phyloP scores from a whole-genome alignment of 73 alveolate species.

The Paramecium pentaurelia region DNA sequence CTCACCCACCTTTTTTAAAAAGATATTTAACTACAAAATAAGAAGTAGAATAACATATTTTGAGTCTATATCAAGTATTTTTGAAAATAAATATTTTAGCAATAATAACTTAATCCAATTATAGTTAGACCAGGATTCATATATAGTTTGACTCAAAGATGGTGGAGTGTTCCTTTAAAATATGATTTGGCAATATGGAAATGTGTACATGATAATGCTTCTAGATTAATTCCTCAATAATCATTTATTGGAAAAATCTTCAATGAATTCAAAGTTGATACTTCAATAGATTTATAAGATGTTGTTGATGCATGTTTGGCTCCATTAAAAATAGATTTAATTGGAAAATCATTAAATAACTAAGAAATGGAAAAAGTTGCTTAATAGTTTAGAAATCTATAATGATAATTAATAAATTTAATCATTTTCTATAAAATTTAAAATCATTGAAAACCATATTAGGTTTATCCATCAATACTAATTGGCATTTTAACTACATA shows the following conservation, averaged over 20 bases:
- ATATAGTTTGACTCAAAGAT: slow-evolving; percentile 44
- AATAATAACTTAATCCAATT: background rate
- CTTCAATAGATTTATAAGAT: slow-evolving; percentile 6
- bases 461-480: background rate
- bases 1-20: slow-evolving; percentile 53
- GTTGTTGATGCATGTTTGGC: slow-evolving; percentile 33
- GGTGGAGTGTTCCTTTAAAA: slow-evolving; percentile 56
- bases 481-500: slow-evolving; percentile 29
- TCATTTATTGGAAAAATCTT: background rate
- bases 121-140: slow-evolving; percentile 55
- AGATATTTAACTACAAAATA: slow-evolving; percentile 55
- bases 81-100: background rate
- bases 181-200: slow-evolving; percentile 20
- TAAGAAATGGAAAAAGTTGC: slow-evolving; percentile 26
- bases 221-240: background rate
- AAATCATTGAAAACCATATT: slow-evolving; percentile 5
- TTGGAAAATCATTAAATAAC: slow-evolving; percentile 25
- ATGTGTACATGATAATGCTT: background rate
- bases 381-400: background rate
- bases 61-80: background rate
- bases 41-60: slow-evolving; percentile 57
- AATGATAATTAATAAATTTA: background rate
- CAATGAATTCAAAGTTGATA: slow-evolving; percentile 36
- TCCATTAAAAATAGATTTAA: background rate
- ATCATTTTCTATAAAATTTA: background rate